A percentile compares a stretch with the other conserved stretches of the same genome.
Evolutionary conservation across 257 asterid genomes (phyloP).

Genomic region (Coffea canephora): DNA sequence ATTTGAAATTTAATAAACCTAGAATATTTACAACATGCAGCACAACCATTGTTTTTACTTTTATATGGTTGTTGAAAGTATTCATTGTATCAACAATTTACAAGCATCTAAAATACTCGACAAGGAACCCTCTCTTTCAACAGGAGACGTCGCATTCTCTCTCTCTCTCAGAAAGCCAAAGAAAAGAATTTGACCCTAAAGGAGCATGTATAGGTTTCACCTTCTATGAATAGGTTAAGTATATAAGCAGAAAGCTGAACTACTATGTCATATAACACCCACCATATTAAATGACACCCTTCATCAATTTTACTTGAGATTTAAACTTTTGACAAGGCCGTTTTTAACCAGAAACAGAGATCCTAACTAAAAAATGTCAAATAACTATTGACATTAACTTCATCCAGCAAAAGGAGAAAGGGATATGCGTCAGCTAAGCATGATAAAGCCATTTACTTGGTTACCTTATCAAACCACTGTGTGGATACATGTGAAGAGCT

Average conservation of each 20-base stretch:
- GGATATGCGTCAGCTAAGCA: neutral
- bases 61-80: neutral
- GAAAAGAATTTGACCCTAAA: no score
- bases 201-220: no score
- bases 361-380: neutral
- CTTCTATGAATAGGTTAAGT: no score
- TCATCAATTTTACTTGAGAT: neutral
- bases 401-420: neutral
- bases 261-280: no score
- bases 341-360: neutral
- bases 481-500: constrained; percentile 82
- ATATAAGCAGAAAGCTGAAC: no score
- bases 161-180: no score
- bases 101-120: neutral
- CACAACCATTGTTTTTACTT: neutral
- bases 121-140: neutral
- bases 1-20: neutral
- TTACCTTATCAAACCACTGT: constrained; percentile 74
- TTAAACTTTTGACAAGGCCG: neutral
- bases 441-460: neutral
- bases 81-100: neutral
- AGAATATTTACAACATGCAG: neutral
- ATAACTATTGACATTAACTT: neutral
- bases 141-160: neutral
- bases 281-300: no score